Evolutionary conservation across 805 yeast species (phyloP).

Genomic region (Dipodascus geniculatus): DNA sequence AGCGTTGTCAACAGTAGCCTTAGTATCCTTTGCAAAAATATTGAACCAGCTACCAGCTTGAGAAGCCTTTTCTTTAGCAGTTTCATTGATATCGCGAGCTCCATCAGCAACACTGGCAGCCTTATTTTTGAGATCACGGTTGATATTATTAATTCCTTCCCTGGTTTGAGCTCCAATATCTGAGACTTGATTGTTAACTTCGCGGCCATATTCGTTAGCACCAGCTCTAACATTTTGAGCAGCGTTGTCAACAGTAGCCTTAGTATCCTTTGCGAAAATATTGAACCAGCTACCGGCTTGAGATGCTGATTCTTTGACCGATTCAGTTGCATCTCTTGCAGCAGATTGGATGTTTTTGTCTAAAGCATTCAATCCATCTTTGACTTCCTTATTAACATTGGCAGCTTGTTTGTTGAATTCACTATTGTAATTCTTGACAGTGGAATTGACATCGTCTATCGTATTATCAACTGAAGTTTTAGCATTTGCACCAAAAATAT

Average conservation of each 20-base stretch:
- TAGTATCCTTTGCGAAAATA: neutral
- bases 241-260: neutral
- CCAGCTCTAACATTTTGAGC: neutral
- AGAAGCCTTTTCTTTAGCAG: neutral
- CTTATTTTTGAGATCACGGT: neutral
- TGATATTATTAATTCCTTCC: neutral
- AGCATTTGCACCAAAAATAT: neutral
- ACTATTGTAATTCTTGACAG: neutral
- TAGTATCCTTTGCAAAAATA: neutral
- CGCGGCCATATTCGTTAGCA: neutral
- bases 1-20: neutral
- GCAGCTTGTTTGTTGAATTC: neutral
- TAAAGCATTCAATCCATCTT: neutral
- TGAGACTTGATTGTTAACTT: neutral
- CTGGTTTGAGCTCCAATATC: neutral
- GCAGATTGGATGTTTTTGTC: neutral
- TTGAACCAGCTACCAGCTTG: neutral
- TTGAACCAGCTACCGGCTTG: neutral
- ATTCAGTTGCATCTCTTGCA: neutral
- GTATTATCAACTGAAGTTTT: neutral
- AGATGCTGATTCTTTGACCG: neutral
- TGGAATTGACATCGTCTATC: neutral
- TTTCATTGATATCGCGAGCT: neutral
- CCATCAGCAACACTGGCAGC: neutral
- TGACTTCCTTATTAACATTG: neutral